Evolutionary conservation across 2,329 filamentous ascomycete genomes (phyloP).

Genomic region (Alternaria burnsii): DNA sequence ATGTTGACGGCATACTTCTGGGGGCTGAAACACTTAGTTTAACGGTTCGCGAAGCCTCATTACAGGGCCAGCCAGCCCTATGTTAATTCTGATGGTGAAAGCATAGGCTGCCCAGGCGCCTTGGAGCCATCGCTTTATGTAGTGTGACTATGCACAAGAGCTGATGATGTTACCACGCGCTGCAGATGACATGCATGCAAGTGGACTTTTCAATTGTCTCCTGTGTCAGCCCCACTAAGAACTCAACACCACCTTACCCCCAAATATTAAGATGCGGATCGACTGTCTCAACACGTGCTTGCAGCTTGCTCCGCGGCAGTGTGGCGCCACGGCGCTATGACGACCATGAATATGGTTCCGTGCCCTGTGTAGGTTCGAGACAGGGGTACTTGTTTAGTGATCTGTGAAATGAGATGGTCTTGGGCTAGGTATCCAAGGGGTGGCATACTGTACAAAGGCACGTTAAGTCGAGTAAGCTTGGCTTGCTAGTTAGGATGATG

Average conservation of each 20-base stretch:
- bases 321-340: not conserved
- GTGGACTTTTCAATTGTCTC: not conserved
- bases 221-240: not conserved
- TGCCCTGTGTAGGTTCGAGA: constrained; percentile 1
- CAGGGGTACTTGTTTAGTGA: not conserved
- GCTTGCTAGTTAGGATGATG: not conserved
- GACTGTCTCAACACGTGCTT: not conserved
- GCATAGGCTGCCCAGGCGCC: not conserved
- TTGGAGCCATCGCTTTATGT: not conserved
- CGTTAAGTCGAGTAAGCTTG: not conserved
- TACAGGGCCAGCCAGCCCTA: not conserved
- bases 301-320: not conserved
- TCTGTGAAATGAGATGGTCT: not conserved
- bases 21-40: constrained; percentile 1
- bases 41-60: constrained; percentile 3
- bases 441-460: not conserved
- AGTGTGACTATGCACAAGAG: not conserved
- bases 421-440: not conserved
- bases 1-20: constrained; percentile 3
- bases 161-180: not conserved
- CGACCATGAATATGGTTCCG: not conserved
- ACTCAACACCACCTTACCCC: not conserved
- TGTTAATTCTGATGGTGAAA: not conserved
- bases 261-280: not conserved
- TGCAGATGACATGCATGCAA: not conserved